Evolutionary conservation across 306 rosid species (phyloP).

Genomic region (Elaeagnus macrophylla): DNA sequence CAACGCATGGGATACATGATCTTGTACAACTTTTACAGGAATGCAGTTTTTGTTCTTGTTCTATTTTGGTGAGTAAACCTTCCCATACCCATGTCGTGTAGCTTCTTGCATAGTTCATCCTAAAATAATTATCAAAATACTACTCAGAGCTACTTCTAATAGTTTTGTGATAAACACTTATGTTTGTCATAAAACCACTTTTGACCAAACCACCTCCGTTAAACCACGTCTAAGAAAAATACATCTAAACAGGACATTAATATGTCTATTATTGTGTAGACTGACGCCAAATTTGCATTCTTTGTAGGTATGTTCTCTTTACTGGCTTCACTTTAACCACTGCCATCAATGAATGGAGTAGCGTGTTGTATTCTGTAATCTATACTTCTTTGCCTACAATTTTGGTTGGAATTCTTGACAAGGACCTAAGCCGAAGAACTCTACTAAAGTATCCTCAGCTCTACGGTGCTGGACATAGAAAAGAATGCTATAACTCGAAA

Average conservation of each 20-base stretch:
- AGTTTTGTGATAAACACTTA: too few species aligned
- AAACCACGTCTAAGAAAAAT: too few species aligned
- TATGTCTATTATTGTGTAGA: too few species aligned
- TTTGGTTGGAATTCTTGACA: slow-evolving; percentile 85
- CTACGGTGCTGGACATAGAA: slow-evolving; percentile 76
- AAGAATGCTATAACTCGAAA: slow-evolving; percentile 69
- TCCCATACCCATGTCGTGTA: neutral
- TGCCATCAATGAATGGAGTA: slow-evolving; percentile 91
- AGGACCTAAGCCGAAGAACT: slow-evolving; percentile 78
- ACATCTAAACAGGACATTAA: too few species aligned
- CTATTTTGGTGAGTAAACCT: slow-evolving; percentile 73
- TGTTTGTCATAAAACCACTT: too few species aligned
- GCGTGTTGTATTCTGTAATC: slow-evolving; percentile 63
- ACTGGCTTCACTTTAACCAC: slow-evolving; percentile 69
- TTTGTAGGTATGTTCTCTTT: slow-evolving; percentile 69
- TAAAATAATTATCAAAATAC: too few species aligned
- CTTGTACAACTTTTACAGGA: slow-evolving; percentile 85
- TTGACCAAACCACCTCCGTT: too few species aligned
- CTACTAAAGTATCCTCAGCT: slow-evolving; percentile 72
- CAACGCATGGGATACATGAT: slow-evolving; percentile 96
- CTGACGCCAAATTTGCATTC: slow-evolving; percentile 6
- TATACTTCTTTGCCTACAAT: slow-evolving; percentile 79
- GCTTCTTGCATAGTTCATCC: neutral
- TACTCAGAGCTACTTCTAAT: too few species aligned
- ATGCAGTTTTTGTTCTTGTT: slow-evolving; percentile 71